Conservation (phyloP, 164 flowering plant genomes). For the Dillenia turbinata region DNA sequence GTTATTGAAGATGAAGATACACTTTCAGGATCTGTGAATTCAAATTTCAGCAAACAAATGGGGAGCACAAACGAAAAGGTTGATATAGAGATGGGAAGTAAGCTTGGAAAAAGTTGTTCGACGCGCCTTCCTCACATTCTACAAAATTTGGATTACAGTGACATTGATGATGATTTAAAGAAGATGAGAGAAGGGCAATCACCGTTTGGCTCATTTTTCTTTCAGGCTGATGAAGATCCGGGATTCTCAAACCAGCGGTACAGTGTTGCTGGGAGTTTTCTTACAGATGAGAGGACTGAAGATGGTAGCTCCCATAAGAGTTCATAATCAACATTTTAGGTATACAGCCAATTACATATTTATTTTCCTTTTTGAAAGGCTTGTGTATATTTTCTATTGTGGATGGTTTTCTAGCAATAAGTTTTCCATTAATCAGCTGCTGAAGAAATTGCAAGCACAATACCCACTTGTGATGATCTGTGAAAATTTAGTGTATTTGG, state of each 20-base stretch:
- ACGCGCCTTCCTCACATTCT: conserved; percentile 50
- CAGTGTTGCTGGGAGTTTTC: conserved; percentile 7
- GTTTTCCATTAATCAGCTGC: too few relatives aligned
- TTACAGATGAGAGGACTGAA: conserved; percentile 7
- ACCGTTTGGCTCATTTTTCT: conserved; percentile 25
- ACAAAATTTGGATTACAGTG: conserved; percentile 52
- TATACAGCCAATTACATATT: conserved; percentile 9
- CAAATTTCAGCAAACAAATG: conserved; percentile 22
- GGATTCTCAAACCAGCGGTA: conserved; percentile 10
- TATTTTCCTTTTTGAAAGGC: too few relatives aligned
- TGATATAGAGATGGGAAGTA: conserved; percentile 63
- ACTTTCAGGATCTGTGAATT: conserved; percentile 16
- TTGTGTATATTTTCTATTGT: too few relatives aligned
- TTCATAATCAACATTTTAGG: neutral
- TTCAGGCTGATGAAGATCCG: conserved; percentile 20
- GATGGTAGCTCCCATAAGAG: conserved; percentile 15
- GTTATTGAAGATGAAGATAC: conserved; percentile 37
- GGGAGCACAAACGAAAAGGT: conserved; percentile 53
- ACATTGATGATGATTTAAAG: conserved; percentile 48
- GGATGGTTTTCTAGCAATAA: too few relatives aligned
- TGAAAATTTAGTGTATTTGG: too few relatives aligned
- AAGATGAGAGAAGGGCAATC: conserved; percentile 27
- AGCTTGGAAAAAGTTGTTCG: conserved; percentile 16
- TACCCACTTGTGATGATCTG: too few relatives aligned
- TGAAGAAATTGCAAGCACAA: too few relatives aligned